Conservation (phyloP, 352 stramenopile genomes). For the Globisporangium splendens region DNA sequence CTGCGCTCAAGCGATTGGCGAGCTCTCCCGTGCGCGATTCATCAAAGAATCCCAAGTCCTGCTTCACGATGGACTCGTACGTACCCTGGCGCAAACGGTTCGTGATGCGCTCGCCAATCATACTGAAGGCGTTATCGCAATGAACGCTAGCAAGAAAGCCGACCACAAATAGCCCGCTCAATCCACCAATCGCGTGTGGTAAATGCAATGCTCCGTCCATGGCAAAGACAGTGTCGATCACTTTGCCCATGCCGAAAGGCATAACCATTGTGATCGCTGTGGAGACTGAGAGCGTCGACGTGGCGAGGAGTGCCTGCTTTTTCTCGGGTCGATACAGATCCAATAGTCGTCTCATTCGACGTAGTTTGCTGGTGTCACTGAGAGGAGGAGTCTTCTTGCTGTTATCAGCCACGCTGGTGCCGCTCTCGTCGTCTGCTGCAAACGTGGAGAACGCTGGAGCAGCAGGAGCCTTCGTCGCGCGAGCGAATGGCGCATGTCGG, state of each 20-base stretch:
- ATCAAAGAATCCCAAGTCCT: constrained; percentile 93
- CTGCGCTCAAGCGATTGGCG: constrained; percentile 87
- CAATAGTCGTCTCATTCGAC: constrained; percentile 39
- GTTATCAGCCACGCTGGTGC: background rate
- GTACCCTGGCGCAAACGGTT: constrained; percentile 73
- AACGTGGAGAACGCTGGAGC: background rate
- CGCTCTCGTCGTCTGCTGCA: background rate
- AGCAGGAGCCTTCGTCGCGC: background rate
- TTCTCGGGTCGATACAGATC: constrained; percentile 72
- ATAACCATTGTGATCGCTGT: constrained; percentile 75
- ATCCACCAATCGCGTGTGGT: constrained; percentile 43
- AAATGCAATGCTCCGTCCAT: constrained; percentile 37
- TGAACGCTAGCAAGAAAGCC: constrained; percentile 72
- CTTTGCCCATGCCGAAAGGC: constrained; percentile 76
- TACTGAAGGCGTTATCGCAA: constrained; percentile 75
- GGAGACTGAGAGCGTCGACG: constrained; percentile 58
- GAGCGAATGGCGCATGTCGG: background rate
- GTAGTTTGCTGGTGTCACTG: background rate
- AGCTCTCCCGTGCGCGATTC: constrained; percentile 86
- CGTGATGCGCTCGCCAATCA: constrained; percentile 85
- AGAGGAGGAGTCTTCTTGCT: background rate
- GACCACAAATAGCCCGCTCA: constrained; percentile 65
- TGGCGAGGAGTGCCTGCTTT: constrained; percentile 55
- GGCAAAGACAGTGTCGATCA: constrained; percentile 72
- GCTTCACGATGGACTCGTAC: constrained; percentile 74